A percentile compares a stretch with the other conserved stretches of the same genome.
These are phyloP conservation scores for Candida vaughaniae DNA, from an alignment of 805 yeast genomes.

Conservation along the genomic window DNA sequence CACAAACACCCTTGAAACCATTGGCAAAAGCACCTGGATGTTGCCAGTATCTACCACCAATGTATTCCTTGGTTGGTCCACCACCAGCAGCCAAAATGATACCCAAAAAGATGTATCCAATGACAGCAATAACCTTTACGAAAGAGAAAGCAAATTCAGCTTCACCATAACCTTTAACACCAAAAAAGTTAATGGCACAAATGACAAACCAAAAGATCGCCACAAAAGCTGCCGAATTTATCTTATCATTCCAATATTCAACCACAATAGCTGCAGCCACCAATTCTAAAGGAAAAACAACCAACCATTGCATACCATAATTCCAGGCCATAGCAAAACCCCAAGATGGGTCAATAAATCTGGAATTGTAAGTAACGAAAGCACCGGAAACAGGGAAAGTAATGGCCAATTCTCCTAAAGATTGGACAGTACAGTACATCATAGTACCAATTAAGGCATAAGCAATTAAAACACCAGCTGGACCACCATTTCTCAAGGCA, in stretches of 20 bases:
- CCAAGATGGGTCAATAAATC: slow-evolving; percentile 61
- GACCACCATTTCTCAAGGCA: slow-evolving; percentile 66
- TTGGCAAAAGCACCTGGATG: slow-evolving; percentile 55
- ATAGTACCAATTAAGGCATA: slow-evolving; percentile 56
- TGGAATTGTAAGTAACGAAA: slow-evolving; percentile 58
- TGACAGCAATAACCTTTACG: slow-evolving; percentile 60
- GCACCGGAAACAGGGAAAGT: slow-evolving; percentile 71
- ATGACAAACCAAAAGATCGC: slow-evolving; percentile 52
- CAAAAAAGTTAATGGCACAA: slow-evolving; percentile 45
- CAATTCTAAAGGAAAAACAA: slow-evolving; percentile 57
- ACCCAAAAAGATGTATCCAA: slow-evolving; percentile 58
- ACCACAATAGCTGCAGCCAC: slow-evolving; percentile 61
- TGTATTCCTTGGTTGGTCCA: slow-evolving; percentile 47
- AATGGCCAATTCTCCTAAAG: slow-evolving; percentile 60
- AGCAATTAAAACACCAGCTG: slow-evolving; percentile 66
- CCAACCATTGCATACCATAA: slow-evolving; percentile 52
- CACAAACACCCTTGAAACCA: slow-evolving; percentile 43
- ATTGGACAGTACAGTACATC: slow-evolving; percentile 55
- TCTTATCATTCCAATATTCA: slow-evolving; percentile 50
- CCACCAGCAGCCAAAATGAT: slow-evolving; percentile 43
- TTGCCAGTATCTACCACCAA: slow-evolving; percentile 52
- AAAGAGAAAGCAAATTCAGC: slow-evolving; percentile 65
- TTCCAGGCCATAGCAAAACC: slow-evolving; percentile 66
- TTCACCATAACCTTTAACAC: slow-evolving; percentile 60
- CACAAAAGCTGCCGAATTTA: slow-evolving; percentile 64